Base-by-base conservation (phyloP, 345 rosid genomes). In the Salix arbutifolia region DNA sequence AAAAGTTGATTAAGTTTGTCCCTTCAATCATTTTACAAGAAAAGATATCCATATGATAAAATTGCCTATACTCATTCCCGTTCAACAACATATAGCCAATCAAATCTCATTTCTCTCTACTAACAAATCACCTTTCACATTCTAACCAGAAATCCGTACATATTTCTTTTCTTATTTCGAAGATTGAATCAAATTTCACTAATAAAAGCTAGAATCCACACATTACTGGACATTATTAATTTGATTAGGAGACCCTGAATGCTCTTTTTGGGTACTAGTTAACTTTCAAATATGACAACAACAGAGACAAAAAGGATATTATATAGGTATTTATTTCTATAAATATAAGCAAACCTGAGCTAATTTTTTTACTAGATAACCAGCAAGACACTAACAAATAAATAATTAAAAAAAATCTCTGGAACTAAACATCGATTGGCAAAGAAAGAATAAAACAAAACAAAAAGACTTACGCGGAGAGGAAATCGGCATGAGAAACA, bases 401-500 rank as follows among this genome's bases (percentile, higher is more conserved):
- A 7, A 21, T 65, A 35, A 78, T 53, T 28, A 74, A 37, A 31
- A 46, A 42, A 16, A 30, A 21, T 42, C 62, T n/a, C 48, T 38
- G 37, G 19, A 74, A 28, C 52, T 44, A 75, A 35, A 38, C 50
- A 52, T 33, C 4, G 44, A 40, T 11, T 40, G 44, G 44, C 14
- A 40, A 10, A 12, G 44, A 40, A 40, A 40, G 65, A 37, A 25
- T 25, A 40, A 38, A 70, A 38, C 6, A 40, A 38, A 70, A 38
- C n/a, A 72, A 53, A 7, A 71, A 21, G 73, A 84, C 84, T 82
- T 79, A 91, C 98, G 91, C 90, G 85, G 81, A 77, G 82, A 96
- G 85, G 76, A 96, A 96, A 83, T 87, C 91, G 74, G 97, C 84
- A 68, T 81, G 91, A 46, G 92, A 88, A 79, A 93, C 85, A 71